phyloP scores from a whole-genome alignment of 768 basidiomycete species.

The Gloeostereum incarnatum region DNA sequence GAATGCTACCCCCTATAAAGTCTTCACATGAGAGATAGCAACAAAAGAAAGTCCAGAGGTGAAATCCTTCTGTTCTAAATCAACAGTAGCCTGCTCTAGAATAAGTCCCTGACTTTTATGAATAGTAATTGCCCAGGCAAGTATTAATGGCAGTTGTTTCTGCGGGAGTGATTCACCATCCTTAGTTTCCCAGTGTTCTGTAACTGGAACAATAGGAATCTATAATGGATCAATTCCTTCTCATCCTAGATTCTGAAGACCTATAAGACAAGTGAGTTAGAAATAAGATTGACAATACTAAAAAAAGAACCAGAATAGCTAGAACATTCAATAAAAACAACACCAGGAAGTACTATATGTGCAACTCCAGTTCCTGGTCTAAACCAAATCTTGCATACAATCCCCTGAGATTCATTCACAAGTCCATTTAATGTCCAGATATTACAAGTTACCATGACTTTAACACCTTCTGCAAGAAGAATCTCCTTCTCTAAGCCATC shows the following conservation, averaged over 20 bases:
- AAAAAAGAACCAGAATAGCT: neutral
- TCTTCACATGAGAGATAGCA: slow-evolving; percentile 6
- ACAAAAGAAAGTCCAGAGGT: slow-evolving; percentile 5
- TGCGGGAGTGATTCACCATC: slow-evolving; percentile 1
- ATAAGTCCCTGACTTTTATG: slow-evolving; percentile 2
- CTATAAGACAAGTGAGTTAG: neutral
- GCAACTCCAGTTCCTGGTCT: slow-evolving; percentile 1
- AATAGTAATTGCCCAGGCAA: slow-evolving; percentile 22
- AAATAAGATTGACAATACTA: neutral
- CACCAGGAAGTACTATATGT: slow-evolving; percentile 2
- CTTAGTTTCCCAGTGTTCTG: neutral
- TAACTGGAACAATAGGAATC: neutral
- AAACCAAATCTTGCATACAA: slow-evolving; percentile 6
- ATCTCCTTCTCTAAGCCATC: slow-evolving; percentile 13
- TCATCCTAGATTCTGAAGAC: neutral
- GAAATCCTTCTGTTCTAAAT: slow-evolving; percentile 3
- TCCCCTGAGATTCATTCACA: slow-evolving; percentile 6
- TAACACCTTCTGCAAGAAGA: slow-evolving; percentile 12
- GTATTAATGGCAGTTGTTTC: slow-evolving; percentile 41
- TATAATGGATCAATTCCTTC: neutral
- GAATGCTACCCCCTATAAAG: slow-evolving; percentile 5
- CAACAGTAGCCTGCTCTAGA: slow-evolving; percentile 2
- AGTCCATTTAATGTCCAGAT: slow-evolving; percentile 13
- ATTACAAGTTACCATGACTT: slow-evolving; percentile 16
- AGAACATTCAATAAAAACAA: slow-evolving; percentile 7